These are phyloP conservation scores for Paramecium bursaria DNA, from an alignment of 73 alveolate species.

Conservation along the genomic window DNA sequence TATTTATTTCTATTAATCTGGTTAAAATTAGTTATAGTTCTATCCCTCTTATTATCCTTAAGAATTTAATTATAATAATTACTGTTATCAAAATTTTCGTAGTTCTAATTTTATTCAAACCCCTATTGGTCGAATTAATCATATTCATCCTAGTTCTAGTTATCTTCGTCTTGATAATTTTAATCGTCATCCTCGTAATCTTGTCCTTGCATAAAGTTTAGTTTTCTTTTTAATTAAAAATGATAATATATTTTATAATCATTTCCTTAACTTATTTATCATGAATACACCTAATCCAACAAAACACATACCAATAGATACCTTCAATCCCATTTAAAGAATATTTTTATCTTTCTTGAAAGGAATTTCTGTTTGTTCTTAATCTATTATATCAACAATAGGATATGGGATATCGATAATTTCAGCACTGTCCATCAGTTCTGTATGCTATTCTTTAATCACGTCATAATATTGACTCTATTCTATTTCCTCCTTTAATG, in stretches of 20 bases:
- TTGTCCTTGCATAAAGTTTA: not conserved
- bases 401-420: too few species aligned
- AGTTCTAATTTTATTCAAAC: conserved; percentile 24
- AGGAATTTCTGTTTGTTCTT: too few species aligned
- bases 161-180: conserved; percentile 15
- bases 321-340: not conserved
- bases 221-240: too few species aligned
- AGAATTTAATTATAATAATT: not conserved
- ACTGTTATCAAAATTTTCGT: not conserved
- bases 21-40: conserved; percentile 15
- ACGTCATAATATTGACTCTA: too few species aligned
- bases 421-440: too few species aligned
- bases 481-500: too few species aligned
- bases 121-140: conserved; percentile 44
- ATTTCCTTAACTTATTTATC: not conserved
- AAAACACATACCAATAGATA: not conserved
- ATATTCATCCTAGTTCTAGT: conserved; percentile 26
- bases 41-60: not conserved
- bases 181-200: conserved; percentile 54
- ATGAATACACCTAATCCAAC: not conserved
- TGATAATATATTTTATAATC: not conserved
- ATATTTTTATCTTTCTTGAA: not conserved
- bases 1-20: conserved; percentile 65
- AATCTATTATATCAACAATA: too few species aligned
- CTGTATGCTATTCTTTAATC: too few species aligned